Conservation (phyloP, 2,329 filamentous ascomycete species). For the Sordariomycetes sp. region DNA sequence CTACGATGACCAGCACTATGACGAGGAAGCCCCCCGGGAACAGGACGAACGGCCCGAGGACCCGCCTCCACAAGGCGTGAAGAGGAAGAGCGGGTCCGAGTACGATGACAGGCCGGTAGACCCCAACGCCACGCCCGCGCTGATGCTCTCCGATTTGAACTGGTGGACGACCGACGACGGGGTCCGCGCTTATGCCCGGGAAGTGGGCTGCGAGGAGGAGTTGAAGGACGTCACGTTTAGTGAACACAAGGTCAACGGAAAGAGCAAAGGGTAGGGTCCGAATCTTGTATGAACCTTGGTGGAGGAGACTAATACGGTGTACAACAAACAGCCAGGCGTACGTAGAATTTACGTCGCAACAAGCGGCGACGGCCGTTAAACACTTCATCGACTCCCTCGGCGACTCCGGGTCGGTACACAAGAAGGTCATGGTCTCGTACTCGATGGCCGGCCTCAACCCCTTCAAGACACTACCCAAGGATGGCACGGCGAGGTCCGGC, state of each 20-base stretch:
- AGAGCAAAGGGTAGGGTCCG: slow-evolving; percentile 79
- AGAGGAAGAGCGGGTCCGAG: slow-evolving; percentile 42
- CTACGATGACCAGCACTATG: slow-evolving; percentile 16
- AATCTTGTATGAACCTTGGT: not conserved
- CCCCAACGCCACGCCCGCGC: slow-evolving; percentile 48
- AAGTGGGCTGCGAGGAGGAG: slow-evolving; percentile 71
- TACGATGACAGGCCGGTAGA: slow-evolving; percentile 43
- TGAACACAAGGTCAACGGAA: slow-evolving; percentile 97
- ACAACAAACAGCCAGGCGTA: slow-evolving; percentile 50
- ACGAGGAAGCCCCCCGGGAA: slow-evolving; percentile 19
- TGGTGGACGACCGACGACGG: slow-evolving; percentile 99
- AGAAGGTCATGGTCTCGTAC: slow-evolving; percentile 64
- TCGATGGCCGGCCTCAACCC: slow-evolving; percentile 69
- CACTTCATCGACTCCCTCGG: slow-evolving; percentile 57
- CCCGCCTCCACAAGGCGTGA: slow-evolving; percentile 34
- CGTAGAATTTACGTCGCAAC: slow-evolving; percentile 69
- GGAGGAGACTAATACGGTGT: not conserved
- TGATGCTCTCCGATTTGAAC: slow-evolving; percentile 79
- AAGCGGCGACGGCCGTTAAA: slow-evolving; percentile 78
- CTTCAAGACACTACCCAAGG: slow-evolving; percentile 83
- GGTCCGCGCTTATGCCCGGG: slow-evolving; percentile 71
- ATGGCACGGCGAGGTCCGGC: slow-evolving; percentile 43
- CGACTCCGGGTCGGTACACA: slow-evolving; percentile 24
- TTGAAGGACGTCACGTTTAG: slow-evolving; percentile 91
- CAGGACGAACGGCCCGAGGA: slow-evolving; percentile 24